phyloP scores from a whole-genome alignment of 225 moss, liverwort and hornwort species.

The Straminergon stramineum region DNA sequence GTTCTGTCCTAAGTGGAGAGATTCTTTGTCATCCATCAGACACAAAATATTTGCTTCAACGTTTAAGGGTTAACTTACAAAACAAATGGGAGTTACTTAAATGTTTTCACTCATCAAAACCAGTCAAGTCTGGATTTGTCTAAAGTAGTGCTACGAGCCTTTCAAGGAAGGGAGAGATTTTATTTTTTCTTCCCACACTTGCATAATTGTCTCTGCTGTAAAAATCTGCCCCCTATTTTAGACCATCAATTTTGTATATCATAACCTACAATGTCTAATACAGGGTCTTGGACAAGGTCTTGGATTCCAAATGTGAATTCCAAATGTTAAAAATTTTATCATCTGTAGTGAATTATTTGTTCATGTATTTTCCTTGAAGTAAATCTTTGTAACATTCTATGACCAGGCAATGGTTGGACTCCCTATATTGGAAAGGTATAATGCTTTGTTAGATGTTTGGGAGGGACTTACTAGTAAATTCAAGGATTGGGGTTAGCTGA shows the following conservation, averaged over 20 bases:
- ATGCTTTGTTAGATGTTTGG: no score
- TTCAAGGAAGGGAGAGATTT: not conserved
- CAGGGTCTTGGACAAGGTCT: no score
- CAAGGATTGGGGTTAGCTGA: no score
- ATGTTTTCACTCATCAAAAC: not conserved
- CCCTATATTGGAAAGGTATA: no score
- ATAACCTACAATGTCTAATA: fast-evolving
- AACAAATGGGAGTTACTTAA: not conserved
- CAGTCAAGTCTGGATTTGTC: not conserved
- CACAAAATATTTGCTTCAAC: no score
- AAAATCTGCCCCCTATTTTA: not conserved
- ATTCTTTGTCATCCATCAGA: no score
- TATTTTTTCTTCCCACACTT: not conserved
- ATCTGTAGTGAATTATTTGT: no score
- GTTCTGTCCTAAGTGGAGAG: no score
- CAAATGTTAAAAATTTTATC: not conserved
- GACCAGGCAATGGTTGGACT: no score
- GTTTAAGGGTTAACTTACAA: no score
- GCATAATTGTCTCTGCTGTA: no score
- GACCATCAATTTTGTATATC: not conserved
- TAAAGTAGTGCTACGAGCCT: not conserved
- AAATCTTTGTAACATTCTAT: not conserved
- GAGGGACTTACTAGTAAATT: no score
- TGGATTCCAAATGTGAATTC: not conserved
- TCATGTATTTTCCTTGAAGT: not conserved